Base-by-base conservation (phyloP, 2,329 filamentous ascomycete genomes). In the Colletotrichum australisinense region DNA sequence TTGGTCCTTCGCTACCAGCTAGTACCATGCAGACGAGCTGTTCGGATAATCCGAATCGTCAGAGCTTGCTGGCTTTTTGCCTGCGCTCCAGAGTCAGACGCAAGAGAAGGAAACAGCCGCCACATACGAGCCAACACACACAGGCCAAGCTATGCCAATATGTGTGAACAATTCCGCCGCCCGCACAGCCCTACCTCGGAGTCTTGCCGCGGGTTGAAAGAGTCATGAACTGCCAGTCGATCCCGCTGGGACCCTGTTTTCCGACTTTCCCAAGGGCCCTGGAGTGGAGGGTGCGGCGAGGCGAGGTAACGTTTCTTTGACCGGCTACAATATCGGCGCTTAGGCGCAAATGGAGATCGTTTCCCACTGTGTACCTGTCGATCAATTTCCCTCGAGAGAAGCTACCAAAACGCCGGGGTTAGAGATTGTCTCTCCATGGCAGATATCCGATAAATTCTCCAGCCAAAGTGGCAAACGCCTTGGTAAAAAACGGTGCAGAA, bases 201-300 rank as follows among this genome's bases (percentile, higher is more conserved):
- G 53, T 30, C 35, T 56, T 63, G 55, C 67, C 67, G 60, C 57
- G 60, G 35, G 55, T 60, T 70, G 70, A 56, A 63, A 73, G 70
- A 73, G 70, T 73, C 70, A 70, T 73, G 70, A 65, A 56, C 16
- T 24, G 53, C 53, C 35, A 55, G 70, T n/a, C 59, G 59, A 70
- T 73, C 70, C 70, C 67, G 70, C 55, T 30, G 53, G 53, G 42
- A 16, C 70, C 70, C 67, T 58, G 59, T 63, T 63, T 52, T 57
- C 70, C 42, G 46, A 64, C 42, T 38, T 70, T 46, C 42, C 26
- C 70, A 53, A 26, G 28, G 56, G 63, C 42, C 42, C 16, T 62
- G 35, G 46, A 30, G 70, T 32, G 28, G 22, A 26, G 26, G 38
- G 30, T 53, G n/a, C 11, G 30, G 19, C 9, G 32, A 35, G 32